These are phyloP conservation scores for Nothomitra cinnamomea DNA, from an alignment of 2,329 filamentous ascomycete species.

Conservation along the genomic window DNA sequence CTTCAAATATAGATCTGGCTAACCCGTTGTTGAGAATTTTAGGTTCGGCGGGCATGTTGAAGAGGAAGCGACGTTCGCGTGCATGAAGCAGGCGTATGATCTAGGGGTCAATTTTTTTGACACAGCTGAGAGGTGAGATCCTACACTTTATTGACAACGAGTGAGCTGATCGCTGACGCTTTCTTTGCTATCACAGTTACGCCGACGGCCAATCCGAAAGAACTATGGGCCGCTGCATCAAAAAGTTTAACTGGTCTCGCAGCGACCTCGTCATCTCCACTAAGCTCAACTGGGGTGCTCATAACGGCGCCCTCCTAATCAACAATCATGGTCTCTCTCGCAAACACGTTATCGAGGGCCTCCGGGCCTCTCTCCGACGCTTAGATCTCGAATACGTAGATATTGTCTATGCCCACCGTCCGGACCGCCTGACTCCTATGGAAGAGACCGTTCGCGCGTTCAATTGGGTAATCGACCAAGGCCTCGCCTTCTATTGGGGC, in stretches of 20 bases:
- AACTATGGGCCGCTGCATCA: slow-evolving; percentile 35
- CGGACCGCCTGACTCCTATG: slow-evolving; percentile 50
- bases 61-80: slow-evolving; percentile 37
- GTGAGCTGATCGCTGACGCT: no score
- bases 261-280: slow-evolving; percentile 41
- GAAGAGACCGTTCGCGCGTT: slow-evolving; percentile 55
- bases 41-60: neutral
- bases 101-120: slow-evolving; percentile 45
- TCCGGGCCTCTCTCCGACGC: slow-evolving; percentile 40
- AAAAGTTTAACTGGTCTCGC: slow-evolving; percentile 39
- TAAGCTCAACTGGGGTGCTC: slow-evolving; percentile 48
- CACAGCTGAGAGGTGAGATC: slow-evolving; percentile 29
- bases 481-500: neutral
- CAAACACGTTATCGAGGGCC: slow-evolving; percentile 33
- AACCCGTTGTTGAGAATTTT: neutral
- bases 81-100: slow-evolving; percentile 37
- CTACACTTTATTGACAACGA: no score
- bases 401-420: slow-evolving; percentile 50
- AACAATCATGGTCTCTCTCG: slow-evolving; percentile 52
- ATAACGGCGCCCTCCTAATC: slow-evolving; percentile 41
- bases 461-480: slow-evolving; percentile 16
- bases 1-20: neutral
- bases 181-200: no score
- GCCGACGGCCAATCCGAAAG: no score
- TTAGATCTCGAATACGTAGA: slow-evolving; percentile 47